A percentile compares a stretch with the other conserved stretches of the same genome.
phyloP scores from a whole-genome alignment of 139 green algal genomes.

The Chlamydomonas incerta region DNA sequence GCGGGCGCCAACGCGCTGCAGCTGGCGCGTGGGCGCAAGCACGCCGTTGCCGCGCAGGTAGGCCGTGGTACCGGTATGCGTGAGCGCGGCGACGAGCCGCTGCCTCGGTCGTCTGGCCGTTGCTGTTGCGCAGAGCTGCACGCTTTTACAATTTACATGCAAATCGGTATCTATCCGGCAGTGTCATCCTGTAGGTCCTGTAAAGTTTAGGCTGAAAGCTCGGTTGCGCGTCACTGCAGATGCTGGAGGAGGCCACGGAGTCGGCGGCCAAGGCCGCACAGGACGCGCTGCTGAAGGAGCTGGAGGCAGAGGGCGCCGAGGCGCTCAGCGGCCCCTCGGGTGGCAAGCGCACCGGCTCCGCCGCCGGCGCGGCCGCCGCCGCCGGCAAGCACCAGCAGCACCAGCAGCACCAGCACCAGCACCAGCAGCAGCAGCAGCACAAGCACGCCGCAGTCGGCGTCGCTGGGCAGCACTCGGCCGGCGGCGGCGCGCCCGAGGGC shows the following conservation, averaged over 20 bases:
- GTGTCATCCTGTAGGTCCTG: too few relatives aligned
- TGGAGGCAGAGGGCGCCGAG: constrained; percentile 1
- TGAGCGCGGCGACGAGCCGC: too few relatives aligned
- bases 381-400: background rate
- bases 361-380: background rate
- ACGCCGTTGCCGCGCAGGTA: constrained; percentile 21
- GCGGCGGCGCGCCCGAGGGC: too few relatives aligned
- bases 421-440: background rate
- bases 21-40: constrained; percentile 45
- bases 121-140: too few relatives aligned
- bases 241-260: constrained; percentile 62
- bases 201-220: too few relatives aligned
- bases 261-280: constrained; percentile 48
- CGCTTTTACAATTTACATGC: too few relatives aligned
- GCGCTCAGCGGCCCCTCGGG: background rate
- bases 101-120: too few relatives aligned
- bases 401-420: background rate
- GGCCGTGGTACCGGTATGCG: background rate
- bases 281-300: constrained; percentile 57
- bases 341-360: background rate
- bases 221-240: too few relatives aligned
- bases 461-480: background rate
- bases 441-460: background rate
- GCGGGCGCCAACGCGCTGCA: constrained; percentile 62
- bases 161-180: too few relatives aligned